Conservation (phyloP, 441 rosid genomes). For the Breynia disticha region DNA sequence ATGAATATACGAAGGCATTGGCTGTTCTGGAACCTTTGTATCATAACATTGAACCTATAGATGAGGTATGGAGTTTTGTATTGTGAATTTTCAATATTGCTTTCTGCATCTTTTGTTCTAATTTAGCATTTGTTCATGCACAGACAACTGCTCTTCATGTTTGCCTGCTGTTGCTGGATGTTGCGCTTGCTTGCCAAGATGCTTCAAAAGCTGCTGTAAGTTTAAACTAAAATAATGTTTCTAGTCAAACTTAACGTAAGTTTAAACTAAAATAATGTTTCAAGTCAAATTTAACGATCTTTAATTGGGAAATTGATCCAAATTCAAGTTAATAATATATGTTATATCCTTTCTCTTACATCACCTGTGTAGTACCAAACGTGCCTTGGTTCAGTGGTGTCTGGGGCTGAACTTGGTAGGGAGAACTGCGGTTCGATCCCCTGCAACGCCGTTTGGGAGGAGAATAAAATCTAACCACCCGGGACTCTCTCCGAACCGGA, state of each 20-base stretch:
- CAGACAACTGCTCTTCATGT: slow-evolving; percentile 87
- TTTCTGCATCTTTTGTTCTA: slow-evolving; percentile 12
- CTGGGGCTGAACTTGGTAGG: too few species aligned
- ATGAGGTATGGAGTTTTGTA: slow-evolving; percentile 57
- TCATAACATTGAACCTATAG: slow-evolving; percentile 72
- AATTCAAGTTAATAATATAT: too few species aligned
- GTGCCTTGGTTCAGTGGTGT: too few species aligned
- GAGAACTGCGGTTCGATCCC: too few species aligned
- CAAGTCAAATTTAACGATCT: too few species aligned
- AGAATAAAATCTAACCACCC: too few species aligned
- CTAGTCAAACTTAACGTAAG: too few species aligned
- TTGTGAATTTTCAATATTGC: slow-evolving; percentile 3
- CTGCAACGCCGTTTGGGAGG: too few species aligned
- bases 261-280: too few species aligned
- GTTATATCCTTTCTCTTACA: not conserved
- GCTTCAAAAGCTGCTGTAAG: slow-evolving; percentile 79
- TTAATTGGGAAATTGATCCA: too few species aligned
- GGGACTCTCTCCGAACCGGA: too few species aligned
- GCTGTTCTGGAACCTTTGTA: slow-evolving; percentile 75
- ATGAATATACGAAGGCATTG: slow-evolving; percentile 68
- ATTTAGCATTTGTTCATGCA: slow-evolving; percentile 20
- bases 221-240: slow-evolving; percentile 1
- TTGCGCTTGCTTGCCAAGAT: slow-evolving; percentile 71
- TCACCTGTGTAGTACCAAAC: too few species aligned
- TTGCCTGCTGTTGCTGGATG: slow-evolving; percentile 80